Conservation (phyloP, 164 flowering plant species). For the Vitis labrusca region DNA sequence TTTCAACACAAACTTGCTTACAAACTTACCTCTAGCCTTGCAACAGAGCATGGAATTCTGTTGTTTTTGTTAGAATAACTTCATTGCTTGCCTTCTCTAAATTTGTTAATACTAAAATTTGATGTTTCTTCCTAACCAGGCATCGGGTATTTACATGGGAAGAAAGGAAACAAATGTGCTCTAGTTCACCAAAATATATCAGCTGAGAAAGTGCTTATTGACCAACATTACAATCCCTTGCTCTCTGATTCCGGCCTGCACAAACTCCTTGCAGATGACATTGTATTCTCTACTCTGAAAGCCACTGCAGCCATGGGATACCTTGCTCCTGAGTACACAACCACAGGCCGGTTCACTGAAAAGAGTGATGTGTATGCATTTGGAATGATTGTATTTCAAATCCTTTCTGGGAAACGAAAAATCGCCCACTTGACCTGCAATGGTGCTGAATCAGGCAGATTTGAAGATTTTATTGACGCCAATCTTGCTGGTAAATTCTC, state of each 20-base stretch:
- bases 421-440: slow-evolving; percentile 38
- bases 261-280: slow-evolving; percentile 83
- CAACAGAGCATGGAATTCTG: no score
- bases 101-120: slow-evolving; percentile 3
- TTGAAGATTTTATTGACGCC: slow-evolving; percentile 65
- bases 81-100: not conserved
- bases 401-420: slow-evolving; percentile 65
- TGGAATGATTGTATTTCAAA: slow-evolving; percentile 75
- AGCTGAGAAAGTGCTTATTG: slow-evolving; percentile 83
- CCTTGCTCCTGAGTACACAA: slow-evolving; percentile 91
- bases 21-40: no score
- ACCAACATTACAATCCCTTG: slow-evolving; percentile 58
- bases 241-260: slow-evolving; percentile 78
- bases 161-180: slow-evolving; percentile 49
- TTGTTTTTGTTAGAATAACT: not conserved
- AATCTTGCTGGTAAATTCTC: slow-evolving; percentile 66
- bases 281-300: slow-evolving; percentile 83
- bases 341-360: slow-evolving; percentile 83
- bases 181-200: slow-evolving; percentile 84
- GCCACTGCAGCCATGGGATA: slow-evolving; percentile 98
- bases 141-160: slow-evolving; percentile 65
- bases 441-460: slow-evolving; percentile 50
- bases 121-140: slow-evolving; percentile 43
- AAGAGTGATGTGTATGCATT: slow-evolving; percentile 91
- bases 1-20: no score